Evolutionary conservation across 352 stramenopile genomes (phyloP).

Genomic region (Globisporangium takayamanum): DNA sequence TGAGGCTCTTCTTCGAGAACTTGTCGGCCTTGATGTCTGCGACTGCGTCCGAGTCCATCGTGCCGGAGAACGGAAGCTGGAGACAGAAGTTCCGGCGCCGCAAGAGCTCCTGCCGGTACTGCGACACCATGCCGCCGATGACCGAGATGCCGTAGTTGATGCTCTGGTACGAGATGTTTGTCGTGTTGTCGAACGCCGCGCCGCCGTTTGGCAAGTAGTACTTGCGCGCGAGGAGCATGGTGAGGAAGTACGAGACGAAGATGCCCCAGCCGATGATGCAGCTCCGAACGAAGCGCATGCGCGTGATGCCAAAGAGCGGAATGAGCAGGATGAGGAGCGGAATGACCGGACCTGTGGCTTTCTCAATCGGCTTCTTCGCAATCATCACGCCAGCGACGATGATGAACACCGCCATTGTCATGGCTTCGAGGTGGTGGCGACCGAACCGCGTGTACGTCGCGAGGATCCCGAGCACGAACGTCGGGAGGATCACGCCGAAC

Average conservation of each 20-base stretch:
- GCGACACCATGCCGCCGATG: constrained; percentile 79
- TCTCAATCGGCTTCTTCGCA: constrained; percentile 72
- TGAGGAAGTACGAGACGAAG: constrained; percentile 59
- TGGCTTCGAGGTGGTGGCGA: constrained; percentile 48
- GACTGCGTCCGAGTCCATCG: constrained; percentile 56
- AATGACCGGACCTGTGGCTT: constrained; percentile 57
- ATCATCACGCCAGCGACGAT: constrained; percentile 62
- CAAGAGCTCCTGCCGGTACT: constrained; percentile 76
- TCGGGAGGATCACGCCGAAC: constrained; percentile 58
- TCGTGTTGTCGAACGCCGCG: constrained; percentile 51
- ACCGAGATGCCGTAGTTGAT: constrained; percentile 80
- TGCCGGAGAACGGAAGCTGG: constrained; percentile 65
- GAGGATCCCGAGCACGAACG: constrained; percentile 46
- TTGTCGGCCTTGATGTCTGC: constrained; percentile 59
- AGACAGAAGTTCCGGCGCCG: constrained; percentile 73
- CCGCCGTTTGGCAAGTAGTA: constrained; percentile 23
- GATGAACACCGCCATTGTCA: constrained; percentile 55
- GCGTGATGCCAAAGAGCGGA: constrained; percentile 78
- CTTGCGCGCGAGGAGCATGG: constrained; percentile 45
- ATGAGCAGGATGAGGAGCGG: constrained; percentile 78
- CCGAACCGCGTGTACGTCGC: constrained; percentile 44
- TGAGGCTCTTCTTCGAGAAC: constrained; percentile 62
- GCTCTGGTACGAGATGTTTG: constrained; percentile 73
- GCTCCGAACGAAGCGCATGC: constrained; percentile 74
- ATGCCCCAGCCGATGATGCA: constrained; percentile 66